A percentile compares a stretch with the other conserved stretches of the same genome.
Evolutionary conservation across 108 stramenopile species (phyloP).

Genomic region (Schizochytrium sp.): DNA sequence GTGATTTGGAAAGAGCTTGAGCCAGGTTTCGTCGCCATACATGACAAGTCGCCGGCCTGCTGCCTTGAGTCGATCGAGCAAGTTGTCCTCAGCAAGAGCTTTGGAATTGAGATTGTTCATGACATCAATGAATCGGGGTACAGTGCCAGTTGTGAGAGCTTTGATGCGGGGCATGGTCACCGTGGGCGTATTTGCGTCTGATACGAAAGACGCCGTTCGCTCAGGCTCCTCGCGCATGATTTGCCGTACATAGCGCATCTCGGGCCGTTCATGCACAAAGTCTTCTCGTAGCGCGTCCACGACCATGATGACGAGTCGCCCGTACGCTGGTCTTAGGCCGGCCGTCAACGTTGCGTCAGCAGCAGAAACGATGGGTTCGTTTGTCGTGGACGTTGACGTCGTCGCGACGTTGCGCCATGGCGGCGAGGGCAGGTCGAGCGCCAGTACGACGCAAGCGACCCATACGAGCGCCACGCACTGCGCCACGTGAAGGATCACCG

Average conservation of each 20-base stretch:
- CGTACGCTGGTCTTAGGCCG: background rate
- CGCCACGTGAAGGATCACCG: background rate
- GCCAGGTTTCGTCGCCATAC: slow-evolving; percentile 3
- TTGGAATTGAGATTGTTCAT: slow-evolving; percentile 7
- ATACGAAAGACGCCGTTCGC: background rate
- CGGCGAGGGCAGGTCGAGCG: background rate
- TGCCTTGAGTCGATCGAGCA: background rate
- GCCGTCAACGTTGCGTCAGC: too few relatives aligned
- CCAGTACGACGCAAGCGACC: background rate
- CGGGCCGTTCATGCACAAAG: background rate
- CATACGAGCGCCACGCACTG: background rate
- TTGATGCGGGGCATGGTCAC: slow-evolving; percentile 13
- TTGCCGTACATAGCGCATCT: background rate
- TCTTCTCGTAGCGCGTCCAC: slow-evolving; percentile 8
- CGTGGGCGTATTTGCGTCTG: background rate
- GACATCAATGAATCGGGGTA: background rate
- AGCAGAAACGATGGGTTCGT: background rate
- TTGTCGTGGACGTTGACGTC: background rate
- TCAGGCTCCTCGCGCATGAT: background rate
- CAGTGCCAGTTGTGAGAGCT: background rate
- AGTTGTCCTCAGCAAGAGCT: background rate
- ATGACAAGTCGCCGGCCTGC: background rate
- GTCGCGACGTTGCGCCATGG: background rate
- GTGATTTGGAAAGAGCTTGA: background rate
- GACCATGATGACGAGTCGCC: background rate